Evolutionary conservation across 805 yeast species (phyloP).

Genomic region (Kodamaea leandrae): DNA sequence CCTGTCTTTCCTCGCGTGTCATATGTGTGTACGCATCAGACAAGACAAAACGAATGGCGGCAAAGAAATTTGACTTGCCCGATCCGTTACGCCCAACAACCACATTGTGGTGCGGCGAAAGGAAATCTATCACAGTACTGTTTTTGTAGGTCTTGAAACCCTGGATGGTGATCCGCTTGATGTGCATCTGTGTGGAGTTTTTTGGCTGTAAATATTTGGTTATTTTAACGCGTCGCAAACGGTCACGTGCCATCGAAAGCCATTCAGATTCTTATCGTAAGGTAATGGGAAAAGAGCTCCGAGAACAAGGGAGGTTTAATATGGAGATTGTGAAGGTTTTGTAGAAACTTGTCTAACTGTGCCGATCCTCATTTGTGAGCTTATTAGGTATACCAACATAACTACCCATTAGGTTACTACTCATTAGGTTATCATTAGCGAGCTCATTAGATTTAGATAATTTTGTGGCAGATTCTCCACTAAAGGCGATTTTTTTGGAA

Average conservation of each 20-base stretch:
- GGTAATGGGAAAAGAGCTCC: neutral
- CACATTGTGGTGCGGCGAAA: slow-evolving; percentile 83
- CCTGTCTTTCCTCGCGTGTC: slow-evolving; percentile 81
- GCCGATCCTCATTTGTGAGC: no score
- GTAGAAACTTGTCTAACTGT: no score
- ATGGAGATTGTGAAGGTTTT: no score
- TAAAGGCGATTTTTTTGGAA: neutral
- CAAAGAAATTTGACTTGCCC: slow-evolving; percentile 93
- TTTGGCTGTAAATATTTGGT: neutral
- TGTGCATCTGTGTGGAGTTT: slow-evolving; percentile 27
- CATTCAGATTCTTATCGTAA: neutral
- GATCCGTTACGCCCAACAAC: slow-evolving; percentile 91
- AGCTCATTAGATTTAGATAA: no score
- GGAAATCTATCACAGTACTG: slow-evolving; percentile 69
- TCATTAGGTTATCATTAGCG: no score
- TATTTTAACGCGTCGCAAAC: neutral
- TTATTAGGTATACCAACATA: no score
- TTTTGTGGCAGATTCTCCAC: neutral
- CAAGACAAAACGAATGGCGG: slow-evolving; percentile 89
- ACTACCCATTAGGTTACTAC: no score
- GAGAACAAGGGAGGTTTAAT: no score
- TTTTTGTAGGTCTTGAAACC: slow-evolving; percentile 93
- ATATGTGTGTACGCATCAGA: slow-evolving; percentile 86
- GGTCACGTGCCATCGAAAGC: neutral
- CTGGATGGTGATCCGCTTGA: slow-evolving; percentile 65